Conservation (phyloP, 2,329 filamentous ascomycete species). For the Pyrenochaeta sp. region DNA sequence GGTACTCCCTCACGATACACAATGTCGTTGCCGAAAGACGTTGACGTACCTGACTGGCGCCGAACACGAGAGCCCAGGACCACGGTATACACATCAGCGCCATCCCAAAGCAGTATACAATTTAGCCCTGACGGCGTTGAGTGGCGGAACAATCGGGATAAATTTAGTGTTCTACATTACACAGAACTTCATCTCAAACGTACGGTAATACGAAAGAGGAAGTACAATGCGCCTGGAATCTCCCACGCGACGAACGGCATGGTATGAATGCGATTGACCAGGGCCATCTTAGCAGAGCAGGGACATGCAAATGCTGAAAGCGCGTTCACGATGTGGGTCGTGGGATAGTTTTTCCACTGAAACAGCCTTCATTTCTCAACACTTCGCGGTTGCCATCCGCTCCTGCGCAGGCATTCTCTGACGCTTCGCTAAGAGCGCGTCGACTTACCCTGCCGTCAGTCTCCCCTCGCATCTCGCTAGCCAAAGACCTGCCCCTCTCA, state of each 20-base stretch:
- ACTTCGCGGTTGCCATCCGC: background rate
- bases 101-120: slow-evolving; percentile 5
- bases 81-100: slow-evolving; percentile 8
- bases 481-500: slow-evolving; percentile 1
- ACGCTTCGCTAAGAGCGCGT: slow-evolving; percentile 10
- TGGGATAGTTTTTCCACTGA: background rate
- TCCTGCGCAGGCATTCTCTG: slow-evolving; percentile 1
- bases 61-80: slow-evolving; percentile 12
- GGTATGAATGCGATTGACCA: too few relatives aligned
- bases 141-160: slow-evolving; percentile 12
- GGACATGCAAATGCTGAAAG: background rate
- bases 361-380: slow-evolving; percentile 1
- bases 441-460: slow-evolving; percentile 1
- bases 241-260: slow-evolving; percentile 4
- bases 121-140: slow-evolving; percentile 10
- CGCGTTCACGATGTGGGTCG: too few relatives aligned
- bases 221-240: slow-evolving; percentile 10
- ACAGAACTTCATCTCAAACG: slow-evolving; percentile 13
- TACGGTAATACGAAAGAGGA: slow-evolving; percentile 7
- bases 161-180: slow-evolving; percentile 14
- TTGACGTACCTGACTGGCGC: slow-evolving; percentile 12
- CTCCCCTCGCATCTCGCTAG: slow-evolving; percentile 6
- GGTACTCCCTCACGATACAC: slow-evolving; percentile 10
- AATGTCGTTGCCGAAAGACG: slow-evolving; percentile 14
- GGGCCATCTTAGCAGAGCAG: too few relatives aligned